phyloP scores from a whole-genome alignment of 2,329 filamentous ascomycete genomes.

The Colletotrichum lindemuthianum region DNA sequence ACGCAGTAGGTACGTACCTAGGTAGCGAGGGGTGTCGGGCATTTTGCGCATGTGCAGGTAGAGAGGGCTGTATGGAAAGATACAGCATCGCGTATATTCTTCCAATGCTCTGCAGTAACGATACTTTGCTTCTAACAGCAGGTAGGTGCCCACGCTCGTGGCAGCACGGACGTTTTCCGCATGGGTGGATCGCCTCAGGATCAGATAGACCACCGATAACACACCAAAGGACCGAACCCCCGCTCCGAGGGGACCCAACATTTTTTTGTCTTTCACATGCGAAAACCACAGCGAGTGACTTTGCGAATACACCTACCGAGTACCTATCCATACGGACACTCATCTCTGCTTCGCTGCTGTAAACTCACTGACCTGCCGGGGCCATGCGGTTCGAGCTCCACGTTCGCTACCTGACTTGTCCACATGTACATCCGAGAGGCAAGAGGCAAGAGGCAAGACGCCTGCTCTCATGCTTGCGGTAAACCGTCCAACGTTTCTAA shows the following conservation, averaged over 20 bases:
- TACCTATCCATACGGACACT: too few species aligned
- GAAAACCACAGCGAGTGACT: neutral
- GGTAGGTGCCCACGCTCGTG: neutral
- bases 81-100: neutral
- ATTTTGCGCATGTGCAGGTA: neutral
- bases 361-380: neutral
- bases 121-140: neutral
- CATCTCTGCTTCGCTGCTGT: too few species aligned
- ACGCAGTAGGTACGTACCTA: neutral
- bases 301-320: too few species aligned
- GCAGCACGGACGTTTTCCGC: too few species aligned
- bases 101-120: neutral
- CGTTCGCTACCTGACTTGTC: conserved; percentile 4
- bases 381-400: conserved; percentile 22
- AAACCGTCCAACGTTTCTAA: neutral
- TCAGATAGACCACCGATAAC: conserved; percentile 19
- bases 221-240: conserved; percentile 6
- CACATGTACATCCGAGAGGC: neutral
- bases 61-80: neutral
- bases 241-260: conserved; percentile 33
- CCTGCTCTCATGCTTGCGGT: too few species aligned
- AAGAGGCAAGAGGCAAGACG: neutral
- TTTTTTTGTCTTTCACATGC: conserved; percentile 34
- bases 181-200: neutral
- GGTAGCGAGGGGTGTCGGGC: neutral